Conservation (phyloP, 176 grass and related monocot genomes). For the Elaeis guineensis region DNA sequence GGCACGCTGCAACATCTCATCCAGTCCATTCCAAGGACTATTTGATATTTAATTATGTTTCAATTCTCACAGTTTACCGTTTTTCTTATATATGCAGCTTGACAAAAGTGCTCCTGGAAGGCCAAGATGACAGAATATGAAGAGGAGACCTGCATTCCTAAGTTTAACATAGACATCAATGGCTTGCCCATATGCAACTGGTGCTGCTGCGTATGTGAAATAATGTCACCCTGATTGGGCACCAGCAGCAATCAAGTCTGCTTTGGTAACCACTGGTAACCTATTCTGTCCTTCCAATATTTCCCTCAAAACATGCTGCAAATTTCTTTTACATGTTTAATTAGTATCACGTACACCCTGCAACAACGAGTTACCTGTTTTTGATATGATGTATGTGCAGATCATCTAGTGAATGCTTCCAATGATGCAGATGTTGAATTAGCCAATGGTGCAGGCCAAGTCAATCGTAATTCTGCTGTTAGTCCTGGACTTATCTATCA, state of each 20-base stretch:
- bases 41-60: too few species aligned
- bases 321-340: too few species aligned
- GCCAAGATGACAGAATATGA: not conserved
- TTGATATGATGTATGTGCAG: not conserved
- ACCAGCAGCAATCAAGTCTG: slow-evolving; percentile 43
- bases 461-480: slow-evolving; percentile 6
- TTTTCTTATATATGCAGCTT: slow-evolving; percentile 16
- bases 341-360: too few species aligned
- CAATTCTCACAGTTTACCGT: too few species aligned
- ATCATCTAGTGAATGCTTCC: slow-evolving; percentile 32
- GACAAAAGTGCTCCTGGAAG: slow-evolving; percentile 32
- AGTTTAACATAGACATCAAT: slow-evolving; percentile 41
- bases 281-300: too few species aligned
- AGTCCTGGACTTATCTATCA: slow-evolving; percentile 32
- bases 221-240: slow-evolving; percentile 42
- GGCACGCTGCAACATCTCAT: too few species aligned
- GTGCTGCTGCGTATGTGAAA: slow-evolving; percentile 32
- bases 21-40: too few species aligned
- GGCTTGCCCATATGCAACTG: slow-evolving; percentile 19
- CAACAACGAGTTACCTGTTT: too few species aligned
- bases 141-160: not conserved
- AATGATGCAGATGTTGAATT: slow-evolving; percentile 25
- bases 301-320: too few species aligned
- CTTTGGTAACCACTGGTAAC: slow-evolving; percentile 42
- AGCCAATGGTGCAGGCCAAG: slow-evolving; percentile 30